Percentiles rank a stretch among this genome's conserved stretches.
phyloP scores from a whole-genome alignment of 2,329 filamentous ascomycete species.

The Cordyceps tenuipes region DNA sequence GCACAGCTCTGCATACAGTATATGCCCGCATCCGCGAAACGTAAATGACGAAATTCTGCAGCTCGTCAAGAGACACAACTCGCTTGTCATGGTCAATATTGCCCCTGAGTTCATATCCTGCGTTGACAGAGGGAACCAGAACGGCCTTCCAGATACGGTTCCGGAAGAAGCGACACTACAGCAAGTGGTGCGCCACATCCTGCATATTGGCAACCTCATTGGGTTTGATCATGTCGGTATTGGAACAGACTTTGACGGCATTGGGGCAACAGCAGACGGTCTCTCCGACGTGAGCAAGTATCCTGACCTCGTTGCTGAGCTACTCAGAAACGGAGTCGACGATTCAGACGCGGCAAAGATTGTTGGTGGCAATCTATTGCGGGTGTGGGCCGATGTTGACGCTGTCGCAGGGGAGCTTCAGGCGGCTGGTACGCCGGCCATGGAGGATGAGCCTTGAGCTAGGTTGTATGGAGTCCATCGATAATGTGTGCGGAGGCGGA shows the following conservation, averaged over 20 bases:
- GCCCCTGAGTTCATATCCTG: conserved; percentile 76
- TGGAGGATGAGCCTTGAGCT: conserved; percentile 43
- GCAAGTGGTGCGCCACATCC: conserved; percentile 73
- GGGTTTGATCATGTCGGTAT: conserved; percentile 84
- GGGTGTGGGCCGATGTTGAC: conserved; percentile 79
- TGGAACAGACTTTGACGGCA: conserved; percentile 85
- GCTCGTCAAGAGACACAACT: conserved; percentile 63
- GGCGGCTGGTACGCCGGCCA: conserved; percentile 39
- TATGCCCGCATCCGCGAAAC: conserved; percentile 86
- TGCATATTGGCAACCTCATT: conserved; percentile 72
- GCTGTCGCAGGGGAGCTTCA: conserved; percentile 60
- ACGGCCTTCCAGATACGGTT: conserved; percentile 60
- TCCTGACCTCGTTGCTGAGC: conserved; percentile 66
- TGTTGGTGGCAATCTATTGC: conserved; percentile 69
- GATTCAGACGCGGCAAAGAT: conserved; percentile 67
- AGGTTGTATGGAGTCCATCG: neutral
- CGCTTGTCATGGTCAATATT: conserved; percentile 89
- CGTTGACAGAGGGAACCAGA: conserved; percentile 45
- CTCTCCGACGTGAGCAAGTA: conserved; percentile 81
- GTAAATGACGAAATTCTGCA: conserved; percentile 77
- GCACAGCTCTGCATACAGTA: conserved; percentile 70
- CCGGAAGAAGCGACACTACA: conserved; percentile 62
- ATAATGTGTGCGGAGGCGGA: neutral
- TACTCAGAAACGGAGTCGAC: conserved; percentile 65
- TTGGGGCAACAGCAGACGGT: conserved; percentile 56